phyloP scores from a whole-genome alignment of 75 land plant genomes.

The Pseudotsuga menziesii region DNA sequence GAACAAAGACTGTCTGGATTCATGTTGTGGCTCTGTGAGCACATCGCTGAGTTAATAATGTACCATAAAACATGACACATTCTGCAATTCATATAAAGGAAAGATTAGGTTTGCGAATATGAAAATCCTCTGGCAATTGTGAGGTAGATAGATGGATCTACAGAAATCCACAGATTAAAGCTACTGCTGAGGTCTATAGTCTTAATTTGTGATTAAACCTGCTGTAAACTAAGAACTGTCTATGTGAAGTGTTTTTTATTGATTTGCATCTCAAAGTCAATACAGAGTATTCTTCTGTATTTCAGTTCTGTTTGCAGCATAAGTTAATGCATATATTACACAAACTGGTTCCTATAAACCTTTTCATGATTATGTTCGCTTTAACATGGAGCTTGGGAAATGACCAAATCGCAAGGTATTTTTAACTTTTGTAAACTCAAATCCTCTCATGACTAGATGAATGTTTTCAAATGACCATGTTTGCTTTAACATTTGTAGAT shows the following conservation, averaged over 20 bases:
- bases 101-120: background rate
- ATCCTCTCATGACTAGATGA: too few relatives aligned
- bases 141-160: background rate
- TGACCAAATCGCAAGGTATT: too few relatives aligned
- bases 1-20: background rate
- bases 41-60: too few relatives aligned
- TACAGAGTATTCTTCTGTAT: background rate
- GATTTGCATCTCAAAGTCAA: background rate
- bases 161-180: background rate
- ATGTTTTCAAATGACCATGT: too few relatives aligned
- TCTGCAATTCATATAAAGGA: background rate
- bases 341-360: too few relatives aligned
- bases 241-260: background rate
- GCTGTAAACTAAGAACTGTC: background rate
- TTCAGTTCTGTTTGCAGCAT: background rate
- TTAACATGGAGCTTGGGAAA: too few relatives aligned
- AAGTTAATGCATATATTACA: background rate
- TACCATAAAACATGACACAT: background rate
- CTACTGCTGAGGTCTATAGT: background rate
- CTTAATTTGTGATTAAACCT: background rate
- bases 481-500: too few relatives aligned
- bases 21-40: too few relatives aligned
- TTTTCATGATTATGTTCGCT: too few relatives aligned
- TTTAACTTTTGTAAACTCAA: too few relatives aligned
- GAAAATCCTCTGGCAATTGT: background rate